A percentile compares a stretch with the other conserved stretches of the same genome.
Evolutionary conservation across 768 basidiomycete genomes (phyloP).

Genomic region (Auriscalpium vulgare): DNA sequence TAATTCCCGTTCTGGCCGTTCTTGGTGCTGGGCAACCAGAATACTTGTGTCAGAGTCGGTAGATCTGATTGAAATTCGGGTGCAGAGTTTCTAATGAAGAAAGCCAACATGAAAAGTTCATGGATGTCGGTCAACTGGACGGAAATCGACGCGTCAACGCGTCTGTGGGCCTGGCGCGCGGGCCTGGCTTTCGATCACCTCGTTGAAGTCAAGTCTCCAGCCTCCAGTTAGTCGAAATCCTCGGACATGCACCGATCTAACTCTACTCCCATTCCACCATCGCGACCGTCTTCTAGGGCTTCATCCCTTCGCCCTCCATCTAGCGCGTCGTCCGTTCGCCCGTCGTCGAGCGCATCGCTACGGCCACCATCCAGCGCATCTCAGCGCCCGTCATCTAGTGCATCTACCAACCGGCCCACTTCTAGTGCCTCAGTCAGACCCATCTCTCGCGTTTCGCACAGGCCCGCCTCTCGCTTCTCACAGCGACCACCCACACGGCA

Average conservation of each 20-base stretch:
- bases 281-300: background rate
- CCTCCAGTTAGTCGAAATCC: background rate
- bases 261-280: background rate
- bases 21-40: no score
- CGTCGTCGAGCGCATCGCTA: background rate
- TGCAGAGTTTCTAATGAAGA: no score
- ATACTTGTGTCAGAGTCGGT: no score
- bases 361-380: constrained; percentile 19
- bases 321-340: background rate
- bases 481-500: constrained; percentile 47
- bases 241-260: background rate
- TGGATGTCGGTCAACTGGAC: no score
- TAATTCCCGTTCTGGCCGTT: no score
- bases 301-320: background rate
- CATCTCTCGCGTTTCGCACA: constrained; percentile 21
- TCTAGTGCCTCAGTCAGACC: constrained; percentile 22
- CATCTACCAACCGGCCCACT: constrained; percentile 29
- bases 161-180: background rate
- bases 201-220: background rate
- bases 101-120: no score
- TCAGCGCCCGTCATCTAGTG: constrained; percentile 36
- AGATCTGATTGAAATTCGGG: no score
- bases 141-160: background rate
- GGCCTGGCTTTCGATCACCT: background rate
- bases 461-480: constrained; percentile 25